Evolutionary conservation across 805 yeast species (phyloP).

Genomic region (Priceomyces melissophilus): DNA sequence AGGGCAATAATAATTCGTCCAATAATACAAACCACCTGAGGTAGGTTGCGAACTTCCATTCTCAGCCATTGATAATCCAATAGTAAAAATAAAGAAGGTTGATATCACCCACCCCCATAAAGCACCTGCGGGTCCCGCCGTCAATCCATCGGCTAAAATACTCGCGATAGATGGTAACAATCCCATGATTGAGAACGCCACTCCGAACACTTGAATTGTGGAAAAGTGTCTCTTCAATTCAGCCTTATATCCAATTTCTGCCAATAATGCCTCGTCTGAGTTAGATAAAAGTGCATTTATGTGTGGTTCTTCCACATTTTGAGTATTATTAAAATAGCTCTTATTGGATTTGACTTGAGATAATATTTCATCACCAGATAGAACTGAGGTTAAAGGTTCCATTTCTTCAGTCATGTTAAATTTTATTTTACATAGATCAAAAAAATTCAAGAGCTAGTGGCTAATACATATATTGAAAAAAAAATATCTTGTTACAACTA

Average conservation of each 20-base stretch:
- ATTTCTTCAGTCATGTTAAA: too few relatives aligned
- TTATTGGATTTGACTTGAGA: conserved; percentile 24
- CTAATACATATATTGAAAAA: too few relatives aligned
- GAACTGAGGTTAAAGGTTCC: conserved; percentile 8
- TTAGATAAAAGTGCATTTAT: conserved; percentile 19
- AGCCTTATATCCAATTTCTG: conserved; percentile 33
- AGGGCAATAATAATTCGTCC: conserved; percentile 34
- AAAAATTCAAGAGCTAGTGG: too few relatives aligned
- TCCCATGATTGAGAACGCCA: conserved; percentile 35
- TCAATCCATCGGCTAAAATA: conserved; percentile 19
- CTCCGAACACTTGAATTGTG: conserved; percentile 31
- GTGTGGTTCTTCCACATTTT: conserved; percentile 25
- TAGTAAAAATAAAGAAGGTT: conserved; percentile 21
- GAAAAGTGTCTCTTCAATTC: conserved; percentile 27
- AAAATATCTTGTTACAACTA: too few relatives aligned
- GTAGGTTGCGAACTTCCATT: conserved; percentile 26
- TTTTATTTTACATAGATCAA: too few relatives aligned
- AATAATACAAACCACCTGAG: conserved; percentile 32
- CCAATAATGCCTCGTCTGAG: conserved; percentile 25
- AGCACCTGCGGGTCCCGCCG: conserved; percentile 29
- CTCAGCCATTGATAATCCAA: conserved; percentile 27
- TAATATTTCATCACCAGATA: conserved; percentile 21
- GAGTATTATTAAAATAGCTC: conserved; percentile 23
- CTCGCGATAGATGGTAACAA: conserved; percentile 29
- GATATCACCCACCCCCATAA: conserved; percentile 32